Conservation (phyloP, 2,329 filamentous ascomycete species). For the Alternaria sp. region DNA sequence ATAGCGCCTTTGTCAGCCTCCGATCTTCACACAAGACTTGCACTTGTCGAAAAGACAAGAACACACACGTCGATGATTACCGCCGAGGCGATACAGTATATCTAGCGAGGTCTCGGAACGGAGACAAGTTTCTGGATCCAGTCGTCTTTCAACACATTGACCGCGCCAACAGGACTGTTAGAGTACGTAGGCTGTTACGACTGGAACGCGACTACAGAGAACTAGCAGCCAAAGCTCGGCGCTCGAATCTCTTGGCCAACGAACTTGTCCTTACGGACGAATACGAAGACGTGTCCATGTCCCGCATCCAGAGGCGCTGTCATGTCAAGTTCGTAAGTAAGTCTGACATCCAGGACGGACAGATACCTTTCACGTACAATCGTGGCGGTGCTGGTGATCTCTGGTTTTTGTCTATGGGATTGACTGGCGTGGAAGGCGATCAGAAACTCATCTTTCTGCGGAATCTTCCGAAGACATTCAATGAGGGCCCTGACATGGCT, state of each 20-base stretch:
- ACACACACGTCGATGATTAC: conserved; percentile 42
- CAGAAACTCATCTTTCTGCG: conserved; percentile 13
- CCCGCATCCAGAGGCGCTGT: conserved; percentile 63
- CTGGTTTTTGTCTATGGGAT: conserved; percentile 64
- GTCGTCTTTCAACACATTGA: conserved; percentile 62
- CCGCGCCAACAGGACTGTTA: conserved; percentile 37
- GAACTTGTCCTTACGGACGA: conserved; percentile 64
- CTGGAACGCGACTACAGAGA: conserved; percentile 49
- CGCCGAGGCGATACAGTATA: conserved; percentile 67
- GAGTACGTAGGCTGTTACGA: conserved; percentile 62
- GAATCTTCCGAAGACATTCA: conserved; percentile 22
- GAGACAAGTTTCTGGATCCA: conserved; percentile 60
- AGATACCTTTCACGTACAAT: conserved; percentile 68
- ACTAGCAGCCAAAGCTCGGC: conserved; percentile 36
- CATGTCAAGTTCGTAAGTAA: conserved; percentile 62
- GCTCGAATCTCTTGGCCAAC: conserved; percentile 54
- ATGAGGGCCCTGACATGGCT: conserved; percentile 65
- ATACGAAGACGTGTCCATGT: conserved; percentile 45
- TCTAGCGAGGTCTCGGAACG: conserved; percentile 37
- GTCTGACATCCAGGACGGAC: conserved; percentile 33
- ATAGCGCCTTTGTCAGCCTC: conserved; percentile 68
- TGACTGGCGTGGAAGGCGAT: conserved; percentile 15
- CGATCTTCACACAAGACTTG: conserved; percentile 63
- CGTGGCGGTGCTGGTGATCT: conserved; percentile 68
- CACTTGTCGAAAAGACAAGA: conserved; percentile 41